A percentile compares a stretch with the other conserved stretches of the same genome.
Conservation (phyloP, 2,329 filamentous ascomycete species). For the Pyricularia pennisetigena region DNA sequence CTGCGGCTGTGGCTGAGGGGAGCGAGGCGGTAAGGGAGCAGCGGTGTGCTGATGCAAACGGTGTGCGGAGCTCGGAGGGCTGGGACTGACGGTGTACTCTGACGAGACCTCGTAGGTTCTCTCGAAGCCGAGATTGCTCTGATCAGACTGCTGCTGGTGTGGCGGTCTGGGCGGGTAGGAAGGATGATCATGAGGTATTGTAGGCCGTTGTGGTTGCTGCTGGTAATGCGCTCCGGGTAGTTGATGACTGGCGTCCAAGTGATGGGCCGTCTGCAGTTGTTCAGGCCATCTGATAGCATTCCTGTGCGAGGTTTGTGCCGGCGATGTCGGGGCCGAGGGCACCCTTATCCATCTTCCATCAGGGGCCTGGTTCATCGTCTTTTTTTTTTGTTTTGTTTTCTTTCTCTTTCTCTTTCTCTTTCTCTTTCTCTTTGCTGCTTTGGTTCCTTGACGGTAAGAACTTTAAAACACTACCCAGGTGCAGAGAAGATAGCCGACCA, state of each 20-base stretch:
- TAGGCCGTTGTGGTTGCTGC: not conserved
- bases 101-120: not conserved
- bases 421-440: too few species aligned
- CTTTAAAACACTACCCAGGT: not conserved
- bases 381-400: not conserved
- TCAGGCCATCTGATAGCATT: not conserved
- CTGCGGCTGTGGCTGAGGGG: not conserved
- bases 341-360: not conserved
- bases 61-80: not conserved
- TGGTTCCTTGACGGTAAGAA: too few species aligned
- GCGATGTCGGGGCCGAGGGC: not conserved
- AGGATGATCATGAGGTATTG: not conserved
- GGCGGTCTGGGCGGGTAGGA: not conserved
- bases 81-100: not conserved
- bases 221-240: not conserved
- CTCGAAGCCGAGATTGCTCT: not conserved
- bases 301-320: not conserved
- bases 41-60: not conserved
- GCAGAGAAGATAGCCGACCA: not conserved
- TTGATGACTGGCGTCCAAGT: not conserved
- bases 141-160: not conserved
- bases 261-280: not conserved
- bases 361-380: not conserved
- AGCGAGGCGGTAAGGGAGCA: not conserved
- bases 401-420: too few species aligned